Evolutionary conservation across 1,284 basidiomycete genomes (phyloP), one percentile per base, ranked within the genome.

Genomic region (Trichosporon inkin): DNA sequence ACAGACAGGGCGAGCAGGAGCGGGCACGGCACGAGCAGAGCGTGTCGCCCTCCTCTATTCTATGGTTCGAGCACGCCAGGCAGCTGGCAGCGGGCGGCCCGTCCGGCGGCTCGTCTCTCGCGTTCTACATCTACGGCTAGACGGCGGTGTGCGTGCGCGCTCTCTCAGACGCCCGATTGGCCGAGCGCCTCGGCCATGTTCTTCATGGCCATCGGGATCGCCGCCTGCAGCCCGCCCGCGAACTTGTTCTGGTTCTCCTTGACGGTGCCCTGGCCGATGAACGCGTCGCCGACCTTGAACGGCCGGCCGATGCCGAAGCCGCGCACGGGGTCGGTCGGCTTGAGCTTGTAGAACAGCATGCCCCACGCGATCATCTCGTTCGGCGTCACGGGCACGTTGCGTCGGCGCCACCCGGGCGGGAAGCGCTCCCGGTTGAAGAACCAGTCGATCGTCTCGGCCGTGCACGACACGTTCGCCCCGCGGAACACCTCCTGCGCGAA

Each of bases 301-400:
- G 44, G 44, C 16, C 8, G 13, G 44, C 44, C 44, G 44, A 32
- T 32, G 22, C 44, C 44, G 22, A 49, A 24, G 44, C 44, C 44
- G 24, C 22, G 22, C 22, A 49, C 44, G 44, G 44, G 44, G 22
- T 49, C 44, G 24, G 44, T 49, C 13, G 44, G 44, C 44, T 49
- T 49, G 44, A 49, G 28, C 16, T 32, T 28, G 44, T 49, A 28
- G 44, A 49, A 49, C 14, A 49, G 44, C 44, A 49, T 49, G 44
- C 58, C 58, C 58, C 58, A 60, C n/a, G 58, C 53, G 24, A 22
- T 38, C 58, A 60, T 60, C 58, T 60, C 58, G 16, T 28, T 37
- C 7, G 20, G 14, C 8, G 58, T 60, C 53, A 55, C 24, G 24
- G 58, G 58, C 2, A 28, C 19, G 17, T 28, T 34, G 44, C 58